These are phyloP conservation scores for Ottelia alismoides DNA, from an alignment of 106 monocot genomes.

Conservation along the genomic window DNA sequence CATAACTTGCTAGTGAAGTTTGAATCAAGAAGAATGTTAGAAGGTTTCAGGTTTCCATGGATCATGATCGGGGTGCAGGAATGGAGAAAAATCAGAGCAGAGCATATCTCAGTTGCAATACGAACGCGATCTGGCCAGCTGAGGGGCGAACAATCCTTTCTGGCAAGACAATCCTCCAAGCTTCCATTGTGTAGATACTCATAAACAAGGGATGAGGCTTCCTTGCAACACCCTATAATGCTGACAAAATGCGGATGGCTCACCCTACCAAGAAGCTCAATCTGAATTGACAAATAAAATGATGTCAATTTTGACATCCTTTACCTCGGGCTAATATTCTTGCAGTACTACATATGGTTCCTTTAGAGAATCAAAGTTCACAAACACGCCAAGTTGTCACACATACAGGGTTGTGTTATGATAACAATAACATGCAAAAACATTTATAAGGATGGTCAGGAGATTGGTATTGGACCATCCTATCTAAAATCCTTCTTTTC, in stretches of 20 bases:
- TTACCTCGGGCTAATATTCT: too few species aligned
- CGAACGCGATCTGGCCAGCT: conserved; percentile 36
- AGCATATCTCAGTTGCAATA: conserved; percentile 52
- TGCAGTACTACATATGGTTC: too few species aligned
- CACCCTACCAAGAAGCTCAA: conserved; percentile 36
- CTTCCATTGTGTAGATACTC: conserved; percentile 64
- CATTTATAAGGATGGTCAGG: too few species aligned
- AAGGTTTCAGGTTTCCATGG: conserved; percentile 30
- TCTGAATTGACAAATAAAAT: conserved; percentile 29
- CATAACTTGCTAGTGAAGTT: conserved; percentile 22
- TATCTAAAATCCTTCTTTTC: too few species aligned
- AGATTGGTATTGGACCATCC: too few species aligned
- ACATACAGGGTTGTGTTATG: too few species aligned
- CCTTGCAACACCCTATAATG: conserved; percentile 51
- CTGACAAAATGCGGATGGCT: conserved; percentile 76
- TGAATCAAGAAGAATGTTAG: conserved; percentile 25
- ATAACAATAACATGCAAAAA: too few species aligned
- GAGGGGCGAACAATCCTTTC: conserved; percentile 31
- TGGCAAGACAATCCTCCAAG: conserved; percentile 41
- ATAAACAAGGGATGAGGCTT: conserved; percentile 44
- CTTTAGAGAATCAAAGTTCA: too few species aligned
- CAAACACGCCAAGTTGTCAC: too few species aligned
- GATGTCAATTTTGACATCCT: too few species aligned
- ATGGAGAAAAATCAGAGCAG: conserved; percentile 41
- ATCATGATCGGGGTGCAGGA: conserved; percentile 10